These are phyloP conservation scores for Brasenia schreberi DNA, from an alignment of 164 flowering plant species.

Conservation along the genomic window DNA sequence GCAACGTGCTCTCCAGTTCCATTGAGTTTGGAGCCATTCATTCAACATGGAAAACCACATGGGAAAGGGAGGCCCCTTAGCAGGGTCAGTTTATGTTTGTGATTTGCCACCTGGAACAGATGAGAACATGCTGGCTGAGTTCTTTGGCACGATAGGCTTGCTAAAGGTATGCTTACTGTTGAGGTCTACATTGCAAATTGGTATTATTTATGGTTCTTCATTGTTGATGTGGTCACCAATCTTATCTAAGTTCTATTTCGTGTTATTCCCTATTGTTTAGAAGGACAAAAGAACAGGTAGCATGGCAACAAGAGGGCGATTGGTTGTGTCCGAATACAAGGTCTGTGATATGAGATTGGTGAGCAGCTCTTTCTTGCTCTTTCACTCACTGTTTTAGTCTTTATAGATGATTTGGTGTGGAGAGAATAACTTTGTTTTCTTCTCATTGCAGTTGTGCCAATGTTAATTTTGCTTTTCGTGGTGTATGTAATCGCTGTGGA, in stretches of 20 bases:
- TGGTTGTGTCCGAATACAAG: conserved; percentile 99
- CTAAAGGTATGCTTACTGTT: conserved; percentile 60
- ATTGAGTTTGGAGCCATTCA: conserved; percentile 9
- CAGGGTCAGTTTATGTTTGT: conserved; percentile 81
- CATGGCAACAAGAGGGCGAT: conserved; percentile 99
- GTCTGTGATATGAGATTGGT: conserved; percentile 99
- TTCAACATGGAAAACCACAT: conserved; percentile 43
- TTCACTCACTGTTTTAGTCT: no score
- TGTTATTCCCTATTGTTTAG: conserved; percentile 15
- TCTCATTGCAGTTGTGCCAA: conserved; percentile 91
- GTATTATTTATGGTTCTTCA: no score
- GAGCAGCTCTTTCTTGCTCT: conserved; percentile 97
- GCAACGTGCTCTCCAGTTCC: not conserved
- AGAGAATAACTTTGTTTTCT: no score
- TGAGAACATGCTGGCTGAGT: conserved; percentile 83
- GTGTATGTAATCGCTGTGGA: conserved; percentile 97
- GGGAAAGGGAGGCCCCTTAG: conserved; percentile 48
- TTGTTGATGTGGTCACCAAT: no score
- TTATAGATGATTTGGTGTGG: no score
- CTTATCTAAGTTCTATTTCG: no score
- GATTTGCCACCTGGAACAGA: conserved; percentile 93
- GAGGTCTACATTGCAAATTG: no score
- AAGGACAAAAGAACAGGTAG: conserved; percentile 89
- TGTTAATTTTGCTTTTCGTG: conserved; percentile 98
- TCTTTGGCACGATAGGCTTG: conserved; percentile 97